Conservation (phyloP, 371 early-diverging fungal genomes). For the Mortierella sp. region DNA sequence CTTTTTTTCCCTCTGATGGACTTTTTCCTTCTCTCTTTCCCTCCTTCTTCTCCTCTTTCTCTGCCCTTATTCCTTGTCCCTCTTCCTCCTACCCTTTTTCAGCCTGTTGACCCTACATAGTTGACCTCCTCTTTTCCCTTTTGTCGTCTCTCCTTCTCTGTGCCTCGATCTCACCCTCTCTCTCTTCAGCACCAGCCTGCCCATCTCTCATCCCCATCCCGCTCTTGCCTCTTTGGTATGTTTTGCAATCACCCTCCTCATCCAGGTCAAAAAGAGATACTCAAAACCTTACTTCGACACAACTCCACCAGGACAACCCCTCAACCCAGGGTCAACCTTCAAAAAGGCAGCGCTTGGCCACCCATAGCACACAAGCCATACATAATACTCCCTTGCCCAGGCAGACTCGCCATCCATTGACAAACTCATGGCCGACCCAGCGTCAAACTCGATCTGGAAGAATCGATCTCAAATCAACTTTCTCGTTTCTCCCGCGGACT, state of each 20-base stretch:
- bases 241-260: neutral
- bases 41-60: neutral
- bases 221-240: neutral
- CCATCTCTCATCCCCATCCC: neutral
- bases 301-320: neutral
- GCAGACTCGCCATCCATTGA: no score
- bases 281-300: neutral
- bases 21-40: no score
- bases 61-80: neutral
- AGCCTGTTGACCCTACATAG: no score
- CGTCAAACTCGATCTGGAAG: slow-evolving; percentile 11
- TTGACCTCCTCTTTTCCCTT: neutral
- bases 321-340: neutral
- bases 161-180: neutral
- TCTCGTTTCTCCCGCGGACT: slow-evolving; percentile 3
- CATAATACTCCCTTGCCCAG: no score
- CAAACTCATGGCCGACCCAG: no score
- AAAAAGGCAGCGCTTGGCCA: no score
- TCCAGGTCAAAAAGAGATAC: neutral
- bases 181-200: neutral
- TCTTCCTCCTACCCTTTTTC: no score
- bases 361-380: no score
- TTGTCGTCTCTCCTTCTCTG: neutral
- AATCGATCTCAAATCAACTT: slow-evolving; percentile 10
- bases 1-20: no score